Conservation (phyloP, 2,329 filamentous ascomycete genomes). For the Aaosphaeria arxii region DNA sequence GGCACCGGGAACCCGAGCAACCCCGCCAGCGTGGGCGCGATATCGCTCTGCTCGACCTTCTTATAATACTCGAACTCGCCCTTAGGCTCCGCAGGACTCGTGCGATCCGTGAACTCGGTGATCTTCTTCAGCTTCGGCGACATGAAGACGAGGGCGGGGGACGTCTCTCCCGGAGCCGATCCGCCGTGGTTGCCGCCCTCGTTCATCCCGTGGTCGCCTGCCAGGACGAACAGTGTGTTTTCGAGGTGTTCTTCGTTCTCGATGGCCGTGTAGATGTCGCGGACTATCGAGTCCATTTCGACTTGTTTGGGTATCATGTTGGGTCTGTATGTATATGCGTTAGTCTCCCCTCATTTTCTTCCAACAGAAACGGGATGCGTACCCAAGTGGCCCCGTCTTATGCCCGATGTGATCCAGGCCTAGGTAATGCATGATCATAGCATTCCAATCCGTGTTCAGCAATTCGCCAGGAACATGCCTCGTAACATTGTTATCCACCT, state of each 20-base stretch:
- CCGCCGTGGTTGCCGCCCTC: conserved; percentile 96
- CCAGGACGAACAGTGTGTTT: conserved; percentile 79
- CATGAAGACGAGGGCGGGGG: conserved; percentile 85
- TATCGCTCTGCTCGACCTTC: conserved; percentile 87
- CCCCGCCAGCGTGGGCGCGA: conserved; percentile 84
- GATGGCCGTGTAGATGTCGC: conserved; percentile 73
- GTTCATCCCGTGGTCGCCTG: conserved; percentile 99
- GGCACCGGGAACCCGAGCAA: conserved; percentile 85
- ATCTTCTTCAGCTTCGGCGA: conserved; percentile 74
- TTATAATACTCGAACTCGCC: conserved; percentile 81
- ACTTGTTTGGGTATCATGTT: conserved; percentile 91
- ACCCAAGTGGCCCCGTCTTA: conserved; percentile 86
- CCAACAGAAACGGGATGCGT: too few relatives aligned
- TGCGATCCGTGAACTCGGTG: conserved; percentile 26
- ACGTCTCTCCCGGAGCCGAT: conserved; percentile 90
- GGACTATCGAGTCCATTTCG: conserved; percentile 88
- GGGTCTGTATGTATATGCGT: conserved; percentile 52
- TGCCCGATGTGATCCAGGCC: conserved; percentile 97
- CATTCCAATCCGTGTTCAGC: conserved; percentile 77
- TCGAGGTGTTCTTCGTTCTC: conserved; percentile 66
- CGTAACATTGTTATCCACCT: conserved; percentile 97
- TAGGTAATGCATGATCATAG: conserved; percentile 91
- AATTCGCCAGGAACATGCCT: conserved; percentile 80
- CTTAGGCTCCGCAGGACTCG: conserved; percentile 57
- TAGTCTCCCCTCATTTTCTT: too few relatives aligned